Conservation (phyloP, 225 moss, liverwort and hornwort genomes). For the Polytrichum formosum region DNA sequence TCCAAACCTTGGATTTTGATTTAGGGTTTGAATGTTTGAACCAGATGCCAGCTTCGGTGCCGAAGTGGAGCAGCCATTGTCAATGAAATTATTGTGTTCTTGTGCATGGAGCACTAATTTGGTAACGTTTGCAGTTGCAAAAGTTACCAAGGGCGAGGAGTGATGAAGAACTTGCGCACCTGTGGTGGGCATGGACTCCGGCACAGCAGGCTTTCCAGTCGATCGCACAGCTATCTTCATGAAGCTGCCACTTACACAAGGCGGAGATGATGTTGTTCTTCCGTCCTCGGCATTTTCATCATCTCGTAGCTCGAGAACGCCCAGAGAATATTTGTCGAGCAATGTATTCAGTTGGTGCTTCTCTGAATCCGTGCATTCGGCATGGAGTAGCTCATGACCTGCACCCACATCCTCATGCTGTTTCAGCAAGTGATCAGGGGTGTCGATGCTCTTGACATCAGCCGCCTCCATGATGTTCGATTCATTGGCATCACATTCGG, state of each 20-base stretch:
- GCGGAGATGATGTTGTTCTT: constrained; percentile 38
- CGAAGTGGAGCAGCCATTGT: no score
- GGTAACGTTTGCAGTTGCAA: no score
- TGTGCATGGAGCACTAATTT: no score
- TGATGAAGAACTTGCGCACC: not conserved
- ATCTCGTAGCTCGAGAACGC: constrained; percentile 35
- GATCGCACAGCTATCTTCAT: constrained; percentile 25
- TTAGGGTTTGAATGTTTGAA: no score
- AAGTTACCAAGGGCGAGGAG: no score
- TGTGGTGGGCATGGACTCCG: not conserved
- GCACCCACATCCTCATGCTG: constrained; percentile 7
- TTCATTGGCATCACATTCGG: not conserved
- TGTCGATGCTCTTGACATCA: constrained; percentile 5
- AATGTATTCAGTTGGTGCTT: constrained; percentile 27
- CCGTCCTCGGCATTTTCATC: constrained; percentile 30
- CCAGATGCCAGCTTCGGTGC: no score
- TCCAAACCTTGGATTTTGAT: no score
- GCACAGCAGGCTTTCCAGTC: constrained; percentile 6
- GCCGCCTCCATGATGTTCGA: constrained; percentile 7
- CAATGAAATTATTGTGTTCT: no score
- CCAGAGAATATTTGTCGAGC: constrained; percentile 58
- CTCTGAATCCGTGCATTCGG: constrained; percentile 17
- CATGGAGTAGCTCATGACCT: constrained; percentile 7
- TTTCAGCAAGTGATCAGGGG: constrained; percentile 4
- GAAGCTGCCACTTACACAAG: constrained; percentile 46